These are phyloP conservation scores for Gymnopus androsaceus DNA, from an alignment of 1,284 basidiomycete species.

Conservation along the genomic window DNA sequence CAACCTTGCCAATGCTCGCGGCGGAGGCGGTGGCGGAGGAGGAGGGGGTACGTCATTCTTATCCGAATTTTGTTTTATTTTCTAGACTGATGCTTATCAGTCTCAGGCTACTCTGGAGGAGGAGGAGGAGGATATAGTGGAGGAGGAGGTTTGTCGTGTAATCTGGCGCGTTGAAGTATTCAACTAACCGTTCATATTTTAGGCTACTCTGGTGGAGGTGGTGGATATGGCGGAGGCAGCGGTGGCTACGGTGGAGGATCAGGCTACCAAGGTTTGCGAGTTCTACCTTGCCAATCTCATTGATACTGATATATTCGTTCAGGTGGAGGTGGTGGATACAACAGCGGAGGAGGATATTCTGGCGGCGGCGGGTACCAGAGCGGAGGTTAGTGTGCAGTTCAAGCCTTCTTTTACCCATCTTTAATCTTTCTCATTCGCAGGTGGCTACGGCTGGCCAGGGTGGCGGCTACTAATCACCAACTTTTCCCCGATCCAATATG, in stretches of 20 bases:
- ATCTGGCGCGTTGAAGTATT: too few species aligned
- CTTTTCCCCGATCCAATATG: conserved; percentile 4
- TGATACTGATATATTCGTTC: too few species aligned
- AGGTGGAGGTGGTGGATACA: conserved; percentile 4
- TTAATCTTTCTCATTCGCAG: not conserved
- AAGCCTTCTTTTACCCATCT: not conserved
- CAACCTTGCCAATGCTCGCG: conserved; percentile 90
- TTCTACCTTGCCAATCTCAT: too few species aligned
- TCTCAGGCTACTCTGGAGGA: conserved; percentile 9
- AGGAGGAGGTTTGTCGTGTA: too few species aligned
- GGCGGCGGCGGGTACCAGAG: conserved; percentile 25
- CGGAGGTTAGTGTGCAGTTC: conserved; percentile 24
- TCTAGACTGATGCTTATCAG: not conserved
- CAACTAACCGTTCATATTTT: too few species aligned
- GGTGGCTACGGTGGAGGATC: conserved; percentile 28
- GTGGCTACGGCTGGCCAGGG: conserved; percentile 5
- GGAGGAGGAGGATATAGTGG: conserved; percentile 33
- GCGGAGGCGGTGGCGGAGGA: conserved; percentile 54
- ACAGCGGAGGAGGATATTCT: conserved; percentile 18
- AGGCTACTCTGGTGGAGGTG: conserved; percentile 10
- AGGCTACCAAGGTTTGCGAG: too few species aligned
- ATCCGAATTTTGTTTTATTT: not conserved
- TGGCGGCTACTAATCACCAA: conserved; percentile 9
- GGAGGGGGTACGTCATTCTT: conserved; percentile 32
- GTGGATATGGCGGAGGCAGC: conserved; percentile 32